Percentiles rank a stretch among this genome's conserved stretches.
These are phyloP conservation scores for Citrus australasica DNA, from an alignment of 345 rosid species.

Conservation along the genomic window DNA sequence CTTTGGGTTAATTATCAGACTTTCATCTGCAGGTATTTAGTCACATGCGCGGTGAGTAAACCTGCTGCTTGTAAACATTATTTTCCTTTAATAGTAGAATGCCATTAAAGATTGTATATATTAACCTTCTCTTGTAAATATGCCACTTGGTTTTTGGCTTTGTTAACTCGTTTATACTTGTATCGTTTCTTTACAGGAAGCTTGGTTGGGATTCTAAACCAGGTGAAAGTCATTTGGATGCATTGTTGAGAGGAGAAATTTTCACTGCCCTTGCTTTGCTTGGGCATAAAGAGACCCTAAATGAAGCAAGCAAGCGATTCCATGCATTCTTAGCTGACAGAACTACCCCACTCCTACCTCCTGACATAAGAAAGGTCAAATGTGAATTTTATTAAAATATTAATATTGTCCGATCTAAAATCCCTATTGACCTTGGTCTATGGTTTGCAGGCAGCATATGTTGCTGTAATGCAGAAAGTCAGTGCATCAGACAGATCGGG, in stretches of 20 bases:
- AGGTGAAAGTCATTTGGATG: slow-evolving; percentile 89
- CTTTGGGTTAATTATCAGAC: not conserved
- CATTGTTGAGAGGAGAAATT: slow-evolving; percentile 94
- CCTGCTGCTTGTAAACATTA: not conserved
- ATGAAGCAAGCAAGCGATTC: slow-evolving; percentile 70
- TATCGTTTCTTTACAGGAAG: slow-evolving; percentile 42
- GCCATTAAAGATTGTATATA: not conserved
- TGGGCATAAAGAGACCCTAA: slow-evolving; percentile 67
- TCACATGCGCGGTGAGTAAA: not conserved
- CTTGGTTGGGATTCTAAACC: slow-evolving; percentile 89
- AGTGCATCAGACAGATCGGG: slow-evolving; percentile 57
- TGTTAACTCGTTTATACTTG: not conserved
- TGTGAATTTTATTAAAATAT: not conserved
- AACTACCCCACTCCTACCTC: slow-evolving; percentile 75
- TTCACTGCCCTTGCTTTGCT: slow-evolving; percentile 68
- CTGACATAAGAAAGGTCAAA: slow-evolving; percentile 77
- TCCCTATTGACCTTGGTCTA: slow-evolving; percentile 10
- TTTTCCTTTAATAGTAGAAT: not conserved
- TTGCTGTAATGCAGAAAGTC: slow-evolving; percentile 79
- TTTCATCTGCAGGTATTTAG: not conserved
- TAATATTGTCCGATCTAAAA: not conserved
- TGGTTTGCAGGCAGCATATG: slow-evolving; percentile 74
- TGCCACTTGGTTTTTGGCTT: not conserved
- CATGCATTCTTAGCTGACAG: slow-evolving; percentile 74
- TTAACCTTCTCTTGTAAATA: not conserved